Evolutionary conservation across 139 green algal genomes (phyloP), one percentile per base, ranked within the genome.

Genomic region (Tetradesmus lagerheimii): DNA sequence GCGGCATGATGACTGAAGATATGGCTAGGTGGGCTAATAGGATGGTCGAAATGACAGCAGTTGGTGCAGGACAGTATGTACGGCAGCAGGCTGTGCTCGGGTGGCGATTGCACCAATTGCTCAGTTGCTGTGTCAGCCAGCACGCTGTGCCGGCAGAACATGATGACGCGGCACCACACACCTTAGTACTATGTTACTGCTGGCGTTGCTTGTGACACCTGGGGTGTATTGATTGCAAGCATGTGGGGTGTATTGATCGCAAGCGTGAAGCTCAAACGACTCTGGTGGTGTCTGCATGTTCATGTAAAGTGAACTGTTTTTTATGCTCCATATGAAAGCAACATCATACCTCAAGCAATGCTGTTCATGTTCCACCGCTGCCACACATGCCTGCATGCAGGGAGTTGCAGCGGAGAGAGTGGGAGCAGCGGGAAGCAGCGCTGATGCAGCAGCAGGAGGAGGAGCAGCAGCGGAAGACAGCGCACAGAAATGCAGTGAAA

Each of bases 341-440:
- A 35, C 8, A 12, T 2, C 67, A 34, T 37, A 3, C 67, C 12
- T n/a, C 25, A 18, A 81, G 25, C 27, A 29, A 20, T 62, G 47
- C 47, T 25, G 27, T 25, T 80, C 75, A 29, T 25, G 18, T 23
- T 1, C 2, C 31, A 16, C 11, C 31, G 34, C 75, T 80, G 75
- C 75, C 27, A 11, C 75, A 29, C n/a, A 34, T 80, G 62, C 23
- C 34, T 67, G 6, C 25, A 31, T n/a, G 25, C 87, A 91, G 87
- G 39, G 94, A 96, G 80, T 90, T 90, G 16, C 90, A 94, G 81
- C 91, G 94, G 37, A 91, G 92, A 1, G 18, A 83, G 0, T 96
- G 93, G 95, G 95, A 96, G 91, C 47, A 93, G 76, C 91, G 95
- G 74, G 89, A 94, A 77, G 77, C 94, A 38, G 88, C 77, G 2